Evolutionary conservation across 2,329 filamentous ascomycete genomes (phyloP), one percentile per base, ranked within the genome.

Genomic region (Didymella pinodella): DNA sequence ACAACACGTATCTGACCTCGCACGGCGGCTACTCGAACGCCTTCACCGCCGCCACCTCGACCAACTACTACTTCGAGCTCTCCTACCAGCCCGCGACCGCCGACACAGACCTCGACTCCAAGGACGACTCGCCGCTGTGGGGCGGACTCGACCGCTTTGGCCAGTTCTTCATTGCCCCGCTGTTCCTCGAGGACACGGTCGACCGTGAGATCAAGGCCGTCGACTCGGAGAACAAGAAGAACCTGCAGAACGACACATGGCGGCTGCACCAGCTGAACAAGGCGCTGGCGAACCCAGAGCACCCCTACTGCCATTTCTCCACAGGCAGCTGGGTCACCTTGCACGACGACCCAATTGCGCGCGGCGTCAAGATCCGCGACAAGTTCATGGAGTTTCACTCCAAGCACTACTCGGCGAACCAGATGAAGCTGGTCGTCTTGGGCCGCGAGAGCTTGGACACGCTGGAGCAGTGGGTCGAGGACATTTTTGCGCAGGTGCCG

Each of bases 161-260:
- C 12, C 93, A 97, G 75, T 97, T 97, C 79, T 97, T 97, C 77
- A 89, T 96, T 65, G 86, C 90, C 62, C 93, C 93, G 0, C 83
- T 97, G 32, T 97, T 97, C 76, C 83, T 96, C 10, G 88, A 90
- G 53, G 92, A 88, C 65, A 95, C 93, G 0, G 78, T 97, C 48
- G 93, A 97, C 69, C 86, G 93, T 48, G 93, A 97, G 79, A 82
- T 97, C 62, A 88, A 86, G 65, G 93, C 93, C 0, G 93, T 97
- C 20, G 93, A 97, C 73, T 97, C 93, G 5, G 93, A 97, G 77
- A 96, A 97, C 80, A 97, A 97, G 84, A 97, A 97, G 85, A 97
- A 97, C 68, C 81, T 97, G 48, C 93, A 97, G 79, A 94, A 87
- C 74, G 93, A 97, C 72, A 85, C 86, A 55, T 97, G 93, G 92